These are phyloP conservation scores for Zelopaecilomyces penicillatus DNA, from an alignment of 2,329 filamentous ascomycete species.

Conservation along the genomic window DNA sequence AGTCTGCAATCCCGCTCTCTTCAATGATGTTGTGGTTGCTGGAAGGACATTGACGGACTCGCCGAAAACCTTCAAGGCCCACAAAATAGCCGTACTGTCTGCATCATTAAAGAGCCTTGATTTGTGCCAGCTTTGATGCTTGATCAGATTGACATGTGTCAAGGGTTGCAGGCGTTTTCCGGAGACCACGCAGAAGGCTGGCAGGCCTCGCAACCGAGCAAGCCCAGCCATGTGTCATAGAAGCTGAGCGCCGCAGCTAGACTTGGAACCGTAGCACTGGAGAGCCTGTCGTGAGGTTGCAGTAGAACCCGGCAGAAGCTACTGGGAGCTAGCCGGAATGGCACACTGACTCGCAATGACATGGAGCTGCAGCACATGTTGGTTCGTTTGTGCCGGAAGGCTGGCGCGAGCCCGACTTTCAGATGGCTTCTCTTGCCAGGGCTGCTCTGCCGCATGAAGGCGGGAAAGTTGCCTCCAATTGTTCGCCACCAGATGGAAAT, in stretches of 20 bases:
- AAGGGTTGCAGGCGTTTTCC: slow-evolving; percentile 1
- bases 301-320: neutral
- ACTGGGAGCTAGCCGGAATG: slow-evolving; percentile 1
- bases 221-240: slow-evolving; percentile 1
- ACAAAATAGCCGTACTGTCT: slow-evolving; percentile 6
- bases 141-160: slow-evolving; percentile 5
- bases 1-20: no score
- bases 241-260: neutral
- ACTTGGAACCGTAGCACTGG: neutral
- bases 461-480: no score
- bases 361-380: no score
- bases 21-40: no score
- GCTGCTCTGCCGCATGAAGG: no score
- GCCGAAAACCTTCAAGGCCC: neutral
- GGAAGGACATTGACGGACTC: no score
- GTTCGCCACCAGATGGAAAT: no score
- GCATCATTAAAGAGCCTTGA: neutral
- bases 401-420: no score
- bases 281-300: neutral
- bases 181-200: neutral
- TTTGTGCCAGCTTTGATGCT: no score
- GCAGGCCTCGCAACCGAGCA: neutral
- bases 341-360: neutral
- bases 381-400: no score
- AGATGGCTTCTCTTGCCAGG: no score